phyloP scores from a whole-genome alignment of 2,329 filamentous ascomycete genomes.

The Colletotrichum paranaense region DNA sequence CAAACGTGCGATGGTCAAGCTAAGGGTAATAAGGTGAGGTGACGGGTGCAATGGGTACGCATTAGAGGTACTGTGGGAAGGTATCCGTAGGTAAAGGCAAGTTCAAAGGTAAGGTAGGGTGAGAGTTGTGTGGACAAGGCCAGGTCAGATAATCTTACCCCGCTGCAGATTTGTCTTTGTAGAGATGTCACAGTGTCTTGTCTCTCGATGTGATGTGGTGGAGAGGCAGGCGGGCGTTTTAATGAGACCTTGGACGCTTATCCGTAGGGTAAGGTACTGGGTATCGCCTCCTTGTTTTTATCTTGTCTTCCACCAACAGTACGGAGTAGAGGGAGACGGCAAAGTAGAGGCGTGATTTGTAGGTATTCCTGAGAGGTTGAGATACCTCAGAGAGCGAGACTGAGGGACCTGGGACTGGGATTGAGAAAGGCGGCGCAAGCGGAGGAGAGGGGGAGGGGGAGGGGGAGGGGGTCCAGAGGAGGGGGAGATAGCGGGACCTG shows the following conservation, averaged over 20 bases:
- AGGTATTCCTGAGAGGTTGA: too few relatives aligned
- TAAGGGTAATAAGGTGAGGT: background rate
- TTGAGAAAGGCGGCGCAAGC: slow-evolving; percentile 3
- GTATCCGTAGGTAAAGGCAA: too few relatives aligned
- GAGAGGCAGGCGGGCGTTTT: background rate
- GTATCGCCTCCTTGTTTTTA: background rate
- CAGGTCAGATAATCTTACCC: slow-evolving; percentile 7
- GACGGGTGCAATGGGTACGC: background rate
- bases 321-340: background rate
- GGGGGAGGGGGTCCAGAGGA: background rate
- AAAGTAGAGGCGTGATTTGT: background rate
- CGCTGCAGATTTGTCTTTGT: slow-evolving; percentile 16
- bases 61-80: too few relatives aligned
- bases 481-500: background rate
- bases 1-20: background rate
- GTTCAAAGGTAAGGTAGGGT: too few relatives aligned
- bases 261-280: too few relatives aligned
- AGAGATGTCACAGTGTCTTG: background rate
- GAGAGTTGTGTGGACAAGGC: too few relatives aligned
- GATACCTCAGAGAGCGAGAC: background rate
- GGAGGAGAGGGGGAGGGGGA: slow-evolving; percentile 1
- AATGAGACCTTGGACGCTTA: background rate
- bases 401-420: background rate
- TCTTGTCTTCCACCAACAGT: background rate
- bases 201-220: background rate